phyloP scores from a whole-genome alignment of 192 early-diverging fungal species.

The Neocallimastix lanati region DNA sequence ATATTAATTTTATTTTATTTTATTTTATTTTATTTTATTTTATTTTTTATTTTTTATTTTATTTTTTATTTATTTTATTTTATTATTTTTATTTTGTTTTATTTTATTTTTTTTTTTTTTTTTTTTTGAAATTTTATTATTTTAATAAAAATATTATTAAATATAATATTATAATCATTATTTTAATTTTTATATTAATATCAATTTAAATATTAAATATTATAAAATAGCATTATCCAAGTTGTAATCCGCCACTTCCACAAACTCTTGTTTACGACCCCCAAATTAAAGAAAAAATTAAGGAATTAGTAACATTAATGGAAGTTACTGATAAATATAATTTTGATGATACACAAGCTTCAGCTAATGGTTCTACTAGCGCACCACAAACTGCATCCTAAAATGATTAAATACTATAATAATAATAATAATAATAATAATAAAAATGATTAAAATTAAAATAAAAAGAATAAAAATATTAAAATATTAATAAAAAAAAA shows the following conservation, averaged over 20 bases:
- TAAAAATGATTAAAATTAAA: too few relatives aligned
- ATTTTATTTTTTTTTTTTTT: too few relatives aligned
- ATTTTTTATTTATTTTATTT: too few relatives aligned
- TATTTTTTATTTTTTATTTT: too few relatives aligned
- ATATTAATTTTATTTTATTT: too few relatives aligned
- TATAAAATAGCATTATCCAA: background rate
- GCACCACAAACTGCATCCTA: background rate
- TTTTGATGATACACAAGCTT: background rate
- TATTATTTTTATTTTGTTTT: too few relatives aligned
- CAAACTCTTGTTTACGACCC: background rate
- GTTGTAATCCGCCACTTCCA: background rate
- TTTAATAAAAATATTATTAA: background rate
- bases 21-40: too few relatives aligned
- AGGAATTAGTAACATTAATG: background rate
- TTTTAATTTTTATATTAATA: background rate
- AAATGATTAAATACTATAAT: background rate
- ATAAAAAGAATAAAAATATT: too few relatives aligned
- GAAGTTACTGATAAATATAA: background rate
- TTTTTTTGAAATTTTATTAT: background rate
- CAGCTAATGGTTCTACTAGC: background rate
- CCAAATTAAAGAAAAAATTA: background rate
- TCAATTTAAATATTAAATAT: background rate
- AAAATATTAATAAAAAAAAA: too few relatives aligned
- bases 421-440: too few relatives aligned
- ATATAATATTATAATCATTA: background rate